Evolutionary conservation across 257 asterid genomes (phyloP), one percentile per base, ranked within the genome.

Genomic region (Solanum chaucha): DNA sequence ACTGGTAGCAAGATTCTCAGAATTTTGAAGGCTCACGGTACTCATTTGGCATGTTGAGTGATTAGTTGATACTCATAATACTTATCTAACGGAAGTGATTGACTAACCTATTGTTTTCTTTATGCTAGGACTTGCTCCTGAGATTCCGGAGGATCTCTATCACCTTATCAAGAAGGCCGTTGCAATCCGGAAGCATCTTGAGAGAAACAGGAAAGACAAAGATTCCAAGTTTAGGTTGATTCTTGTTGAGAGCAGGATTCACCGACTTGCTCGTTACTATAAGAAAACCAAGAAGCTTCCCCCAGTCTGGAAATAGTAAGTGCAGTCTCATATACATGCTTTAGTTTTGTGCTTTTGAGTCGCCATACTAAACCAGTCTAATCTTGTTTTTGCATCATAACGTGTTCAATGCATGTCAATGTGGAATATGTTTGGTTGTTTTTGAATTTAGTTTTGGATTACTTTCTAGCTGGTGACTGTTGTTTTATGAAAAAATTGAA

Each of bases 271-370:
- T 78, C 64, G 64, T 78, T 78, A 78, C 64, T 78, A 78, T 26
- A 78, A 44, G 84, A 78, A 78, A 78, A 78, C 84, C 48, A 78
- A 78, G 84, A 78, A 78, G 84, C 84, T 78, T 8, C 84, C 84
- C 30, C 64, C 84, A 78, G 84, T 78, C n/a, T 78, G 84, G 84
- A 78, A 78, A n/a, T 78, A 78, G 84, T 78, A 78, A 78, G 84
- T 78, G 24, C 9, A 78, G 36, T 44, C 64, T 78, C 38, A 41
- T 14, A 14, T 24, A n/a, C 28, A 24, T 78, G 24, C 84, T 41
- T 24, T 78, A 24, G 24, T 14, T 24, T 24, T 41, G 64, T 78
- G 84, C 64, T 44, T 78, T 4, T 26, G 84, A 44, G 40, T 10
- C 80, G 4, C 84, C 40, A 15, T 26, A 15, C 5, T 13, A 14